phyloP scores from a whole-genome alignment of 2,329 filamentous ascomycete genomes.

The Fusarium sp. region DNA sequence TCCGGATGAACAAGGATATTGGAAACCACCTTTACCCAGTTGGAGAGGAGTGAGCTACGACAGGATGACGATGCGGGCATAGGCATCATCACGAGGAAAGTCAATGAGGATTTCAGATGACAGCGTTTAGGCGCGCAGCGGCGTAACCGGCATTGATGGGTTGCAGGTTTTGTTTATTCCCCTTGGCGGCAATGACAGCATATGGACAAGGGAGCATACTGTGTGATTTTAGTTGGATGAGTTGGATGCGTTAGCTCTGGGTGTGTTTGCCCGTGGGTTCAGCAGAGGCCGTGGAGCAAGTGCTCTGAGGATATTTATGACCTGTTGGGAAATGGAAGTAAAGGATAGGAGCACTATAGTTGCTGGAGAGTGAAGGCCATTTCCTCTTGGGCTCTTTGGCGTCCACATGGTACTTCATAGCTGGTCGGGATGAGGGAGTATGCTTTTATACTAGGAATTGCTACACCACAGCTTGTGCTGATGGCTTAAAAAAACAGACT shows the following conservation, averaged over 20 bases:
- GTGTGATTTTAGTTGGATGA: constrained; percentile 21
- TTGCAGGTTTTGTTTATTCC: constrained; percentile 40
- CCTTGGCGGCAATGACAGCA: constrained; percentile 39
- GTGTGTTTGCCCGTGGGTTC: neutral
- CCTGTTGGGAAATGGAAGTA: constrained; percentile 1
- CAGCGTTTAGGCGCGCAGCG: constrained; percentile 42
- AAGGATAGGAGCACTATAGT: neutral
- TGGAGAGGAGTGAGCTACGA: constrained; percentile 61
- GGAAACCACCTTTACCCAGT: constrained; percentile 89
- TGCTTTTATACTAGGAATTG: neutral
- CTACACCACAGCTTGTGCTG: neutral
- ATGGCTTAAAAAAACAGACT: neutral
- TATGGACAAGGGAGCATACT: constrained; percentile 36
- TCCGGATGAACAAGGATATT: constrained; percentile 98
- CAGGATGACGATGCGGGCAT: neutral
- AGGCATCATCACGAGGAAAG: neutral
- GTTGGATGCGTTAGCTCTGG: neutral
- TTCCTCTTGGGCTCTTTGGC: neutral
- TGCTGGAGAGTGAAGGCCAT: neutral
- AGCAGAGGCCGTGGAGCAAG: neutral
- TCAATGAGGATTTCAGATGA: constrained; percentile 34
- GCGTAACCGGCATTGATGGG: constrained; percentile 45
- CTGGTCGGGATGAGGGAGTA: constrained; percentile 3
- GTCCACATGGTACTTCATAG: neutral
- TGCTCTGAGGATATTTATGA: neutral